These are phyloP conservation scores for Nakaseomyces nivariensis DNA, from an alignment of 1,139 yeast genomes.

Conservation along the genomic window DNA sequence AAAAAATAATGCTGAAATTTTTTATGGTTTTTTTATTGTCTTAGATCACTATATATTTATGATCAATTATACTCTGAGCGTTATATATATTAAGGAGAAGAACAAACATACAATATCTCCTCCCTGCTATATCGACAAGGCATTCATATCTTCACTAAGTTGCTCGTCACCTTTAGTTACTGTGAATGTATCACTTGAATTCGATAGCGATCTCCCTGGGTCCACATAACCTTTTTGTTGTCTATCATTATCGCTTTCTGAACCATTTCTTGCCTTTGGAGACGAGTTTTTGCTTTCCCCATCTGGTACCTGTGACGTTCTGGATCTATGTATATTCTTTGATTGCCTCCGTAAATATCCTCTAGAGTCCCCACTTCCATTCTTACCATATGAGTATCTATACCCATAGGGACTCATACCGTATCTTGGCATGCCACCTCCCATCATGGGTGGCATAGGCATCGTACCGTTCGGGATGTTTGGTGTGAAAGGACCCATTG, in stretches of 20 bases:
- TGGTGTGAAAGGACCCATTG: neutral
- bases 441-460: neutral
- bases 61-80: too few species aligned
- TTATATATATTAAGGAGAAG: too few species aligned
- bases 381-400: neutral
- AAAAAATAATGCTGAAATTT: too few species aligned
- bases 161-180: neutral
- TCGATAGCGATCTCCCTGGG: neutral
- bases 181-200: neutral
- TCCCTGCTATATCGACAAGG: neutral
- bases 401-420: neutral
- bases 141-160: neutral
- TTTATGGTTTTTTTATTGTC: too few species aligned
- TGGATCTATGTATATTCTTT: neutral
- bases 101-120: too few species aligned
- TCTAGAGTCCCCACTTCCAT: neutral
- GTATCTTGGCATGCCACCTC: neutral
- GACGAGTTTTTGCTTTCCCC: neutral
- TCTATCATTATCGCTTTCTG: conserved; percentile 1
- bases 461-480: neutral
- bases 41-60: too few species aligned
- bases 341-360: neutral
- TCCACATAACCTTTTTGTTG: neutral
- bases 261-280: neutral
- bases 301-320: neutral